Evolutionary conservation across 2,329 filamentous ascomycete genomes (phyloP), one percentile per base, ranked within the genome.

Genomic region (Sporothrix pseudoabietina): DNA sequence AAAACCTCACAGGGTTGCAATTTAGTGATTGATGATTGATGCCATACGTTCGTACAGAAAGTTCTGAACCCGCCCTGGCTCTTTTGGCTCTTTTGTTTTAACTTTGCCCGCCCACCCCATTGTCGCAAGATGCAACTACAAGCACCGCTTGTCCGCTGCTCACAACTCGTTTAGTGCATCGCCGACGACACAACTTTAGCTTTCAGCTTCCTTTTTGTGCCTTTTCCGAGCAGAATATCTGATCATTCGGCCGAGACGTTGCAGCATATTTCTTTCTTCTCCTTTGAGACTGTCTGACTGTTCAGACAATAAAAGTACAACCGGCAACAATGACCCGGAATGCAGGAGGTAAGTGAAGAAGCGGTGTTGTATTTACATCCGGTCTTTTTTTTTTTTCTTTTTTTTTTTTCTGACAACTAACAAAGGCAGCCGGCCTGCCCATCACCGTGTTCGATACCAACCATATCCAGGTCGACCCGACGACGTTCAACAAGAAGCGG

Each of bases 401-500:
- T 26, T 22, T n/a, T 10, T 22, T 65, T 26, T 65, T 55, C 52
- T 52, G 22, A 55, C 52, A 65, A 69, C 65, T 35, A 41, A 69
- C 68, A 22, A 9, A 19, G 19, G 14, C 49, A 57, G 68, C 68
- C 68, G 49, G 49, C 44, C 59, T 72, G 44, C 52, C 68, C 26
- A 71, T 69, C 14, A 57, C 59, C 4, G 14, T 68, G 30, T 74
- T 74, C 47, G 73, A 74, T 63, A 54, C 41, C 72, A 72, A 74
- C 35, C 70, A 72, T 41, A 72, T 75, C 8, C 74, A 75, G 30
- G 57, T 75, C 22, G 73, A 76, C 66, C 71, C 73, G 39, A 19
- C 61, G 5, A 63, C 75, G 16, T 76, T 76, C 54, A 71, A 16
- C 32, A 74, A 73, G 70, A 76, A 76, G 72, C 69, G 75, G 30